A percentile compares a stretch with the other conserved stretches of the same genome.
Evolutionary conservation across 148 eudicot genomes (phyloP).

Genomic region (Linanthus parryae): DNA sequence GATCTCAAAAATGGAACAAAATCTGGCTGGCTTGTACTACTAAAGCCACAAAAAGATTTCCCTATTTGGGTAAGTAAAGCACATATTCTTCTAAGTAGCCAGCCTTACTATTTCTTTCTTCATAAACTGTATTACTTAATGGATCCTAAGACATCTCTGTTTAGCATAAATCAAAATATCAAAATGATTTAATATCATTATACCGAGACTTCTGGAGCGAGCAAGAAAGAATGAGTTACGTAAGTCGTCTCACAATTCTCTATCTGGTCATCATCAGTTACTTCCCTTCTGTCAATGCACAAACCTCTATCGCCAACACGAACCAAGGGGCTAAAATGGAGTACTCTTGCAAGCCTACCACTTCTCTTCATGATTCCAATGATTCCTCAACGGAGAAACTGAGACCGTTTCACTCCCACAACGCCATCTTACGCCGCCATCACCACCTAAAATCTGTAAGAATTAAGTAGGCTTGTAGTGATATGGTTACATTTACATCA

Average conservation of each 20-base stretch:
- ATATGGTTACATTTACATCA: too few relatives aligned
- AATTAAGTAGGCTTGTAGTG: background rate
- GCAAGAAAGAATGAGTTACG: background rate
- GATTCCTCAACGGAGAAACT: background rate
- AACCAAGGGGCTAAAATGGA: background rate
- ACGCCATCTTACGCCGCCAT: background rate
- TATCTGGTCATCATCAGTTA: background rate
- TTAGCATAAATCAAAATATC: too few relatives aligned
- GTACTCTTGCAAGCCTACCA: background rate
- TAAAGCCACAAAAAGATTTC: background rate
- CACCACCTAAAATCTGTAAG: background rate
- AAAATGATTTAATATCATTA: too few relatives aligned
- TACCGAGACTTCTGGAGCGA: too few relatives aligned
- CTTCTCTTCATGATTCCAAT: background rate
- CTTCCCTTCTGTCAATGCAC: background rate
- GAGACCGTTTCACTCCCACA: background rate
- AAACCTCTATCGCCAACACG: background rate
- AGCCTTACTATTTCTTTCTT: too few relatives aligned
- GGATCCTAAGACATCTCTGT: too few relatives aligned
- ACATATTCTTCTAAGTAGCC: too few relatives aligned
- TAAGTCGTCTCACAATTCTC: background rate
- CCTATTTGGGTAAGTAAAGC: slow-evolving; percentile 1
- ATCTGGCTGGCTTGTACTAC: background rate
- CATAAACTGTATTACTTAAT: too few relatives aligned
- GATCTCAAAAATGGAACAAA: background rate